phyloP scores from a whole-genome alignment of 2,329 filamentous ascomycete genomes.

The Helicocarpus griseus region DNA sequence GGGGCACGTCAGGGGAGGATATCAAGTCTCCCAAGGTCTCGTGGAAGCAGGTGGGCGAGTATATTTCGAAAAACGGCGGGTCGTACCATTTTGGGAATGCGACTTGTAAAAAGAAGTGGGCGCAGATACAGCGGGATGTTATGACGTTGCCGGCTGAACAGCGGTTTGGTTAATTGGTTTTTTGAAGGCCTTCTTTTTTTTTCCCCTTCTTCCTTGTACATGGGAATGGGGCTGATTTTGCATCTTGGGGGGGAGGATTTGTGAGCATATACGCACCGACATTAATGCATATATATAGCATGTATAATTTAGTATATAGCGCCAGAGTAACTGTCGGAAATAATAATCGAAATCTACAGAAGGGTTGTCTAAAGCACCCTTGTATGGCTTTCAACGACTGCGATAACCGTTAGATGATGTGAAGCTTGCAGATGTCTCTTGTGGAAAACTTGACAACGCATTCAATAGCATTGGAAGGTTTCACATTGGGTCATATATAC shows the following conservation, averaged over 20 bases:
- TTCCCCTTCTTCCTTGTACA: too few species aligned
- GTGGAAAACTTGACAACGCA: too few species aligned
- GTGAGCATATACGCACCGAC: not conserved
- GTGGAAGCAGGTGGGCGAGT: slow-evolving; percentile 50
- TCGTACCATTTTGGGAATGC: slow-evolving; percentile 52
- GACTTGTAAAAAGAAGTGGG: slow-evolving; percentile 55
- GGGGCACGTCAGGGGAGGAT: slow-evolving; percentile 3
- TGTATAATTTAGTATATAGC: not conserved
- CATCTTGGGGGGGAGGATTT: not conserved
- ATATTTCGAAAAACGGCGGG: slow-evolving; percentile 43
- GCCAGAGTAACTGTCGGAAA: not conserved
- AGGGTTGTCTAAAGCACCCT: too few species aligned
- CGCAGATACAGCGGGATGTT: slow-evolving; percentile 30
- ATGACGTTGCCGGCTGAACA: slow-evolving; percentile 9
- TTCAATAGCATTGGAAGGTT: too few species aligned
- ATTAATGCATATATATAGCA: not conserved
- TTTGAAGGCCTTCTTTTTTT: not conserved
- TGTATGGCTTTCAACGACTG: too few species aligned
- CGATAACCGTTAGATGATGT: too few species aligned
- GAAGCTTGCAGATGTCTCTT: too few species aligned
- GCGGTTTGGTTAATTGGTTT: not conserved
- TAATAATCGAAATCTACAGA: too few species aligned
- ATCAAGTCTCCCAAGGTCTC: slow-evolving; percentile 37
- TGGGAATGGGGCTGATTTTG: too few species aligned
- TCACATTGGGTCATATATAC: too few species aligned